Evolutionary conservation across 2,329 filamentous ascomycete genomes (phyloP), one percentile per base, ranked within the genome.

Genomic region (Aulographum hederae): DNA sequence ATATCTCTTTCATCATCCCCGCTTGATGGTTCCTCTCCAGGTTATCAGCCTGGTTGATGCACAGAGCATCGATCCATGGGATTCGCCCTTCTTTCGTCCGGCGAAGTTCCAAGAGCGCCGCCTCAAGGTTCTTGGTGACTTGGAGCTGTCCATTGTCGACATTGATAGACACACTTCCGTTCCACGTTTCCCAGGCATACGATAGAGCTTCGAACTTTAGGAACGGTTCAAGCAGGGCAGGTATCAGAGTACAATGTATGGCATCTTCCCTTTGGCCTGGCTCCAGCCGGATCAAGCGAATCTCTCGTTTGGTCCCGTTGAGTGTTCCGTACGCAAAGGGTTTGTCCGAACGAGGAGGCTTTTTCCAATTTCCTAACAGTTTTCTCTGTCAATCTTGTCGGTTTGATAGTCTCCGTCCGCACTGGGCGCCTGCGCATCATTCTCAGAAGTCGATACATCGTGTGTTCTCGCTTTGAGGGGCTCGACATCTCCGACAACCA

Each of bases 201-300:
- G 35, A 37, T 8, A 37, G 12, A 14, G 33, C 33, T n/a, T n/a
- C n/a, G n/a, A n/a, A n/a, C n/a, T 25, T 25, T n/a, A 25, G 21
- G 8, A 8, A 8, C n/a, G 8, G 8, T n/a, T 25, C n/a, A 25
- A 25, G 21, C 21, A 8, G 8, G 8, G 21, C 21, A 25, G 21
- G 21, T 8, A 25, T n/a, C 8, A 25, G 21, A n/a, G 21, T 25
- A 25, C 21, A 25, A n/a, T 25, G 21, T 8, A 25, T 25, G 8
- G 21, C n/a, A n/a, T 8, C 21, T 8, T n/a, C 8, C 21, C 21
- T 25, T n/a, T 25, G 21, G n/a, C 21, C n/a, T n/a, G n/a, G n/a
- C n/a, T n/a, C n/a, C n/a, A n/a, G n/a, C n/a, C n/a, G n/a, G n/a
- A n/a, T n/a, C n/a, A n/a, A n/a, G n/a, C n/a, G n/a, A n/a, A n/a